A percentile compares a stretch with the other conserved stretches of the same genome.
phyloP scores from a whole-genome alignment of 108 stramenopile species.

The Conticribra guillardii region DNA sequence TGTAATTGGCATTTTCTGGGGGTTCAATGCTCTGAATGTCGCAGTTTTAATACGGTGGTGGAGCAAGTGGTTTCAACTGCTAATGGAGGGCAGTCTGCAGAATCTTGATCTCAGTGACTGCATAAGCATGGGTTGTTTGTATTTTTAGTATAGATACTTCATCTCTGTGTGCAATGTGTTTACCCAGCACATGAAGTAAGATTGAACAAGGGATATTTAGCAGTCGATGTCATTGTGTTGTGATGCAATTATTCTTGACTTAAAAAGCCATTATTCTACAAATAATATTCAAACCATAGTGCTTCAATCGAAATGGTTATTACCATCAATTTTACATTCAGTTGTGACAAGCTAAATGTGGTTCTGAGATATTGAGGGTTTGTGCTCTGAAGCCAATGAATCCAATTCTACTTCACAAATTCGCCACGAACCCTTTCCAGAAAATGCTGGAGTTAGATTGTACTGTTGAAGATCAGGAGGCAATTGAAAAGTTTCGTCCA shows the following conservation, averaged over 20 bases:
- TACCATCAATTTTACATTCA: too few relatives aligned
- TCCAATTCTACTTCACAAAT: constrained; percentile 57
- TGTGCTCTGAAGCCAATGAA: constrained; percentile 35
- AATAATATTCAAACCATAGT: too few relatives aligned
- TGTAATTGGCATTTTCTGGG: constrained; percentile 87
- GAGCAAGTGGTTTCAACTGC: constrained; percentile 54
- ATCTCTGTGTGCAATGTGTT: too few relatives aligned
- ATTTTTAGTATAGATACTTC: too few relatives aligned
- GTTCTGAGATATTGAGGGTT: constrained; percentile 36
- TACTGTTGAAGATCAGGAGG: constrained; percentile 50
- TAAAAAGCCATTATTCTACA: too few relatives aligned
- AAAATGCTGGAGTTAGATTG: constrained; percentile 46
- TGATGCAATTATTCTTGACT: too few relatives aligned
- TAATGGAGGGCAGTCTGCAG: not conserved
- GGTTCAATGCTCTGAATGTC: constrained; percentile 79
- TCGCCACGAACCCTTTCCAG: constrained; percentile 47
- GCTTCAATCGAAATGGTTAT: too few relatives aligned
- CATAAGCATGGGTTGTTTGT: too few relatives aligned
- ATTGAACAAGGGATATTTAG: too few relatives aligned
- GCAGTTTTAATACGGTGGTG: constrained; percentile 84
- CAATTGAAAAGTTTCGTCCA: constrained; percentile 52
- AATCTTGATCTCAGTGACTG: too few relatives aligned
- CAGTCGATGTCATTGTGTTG: too few relatives aligned
- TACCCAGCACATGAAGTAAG: too few relatives aligned
- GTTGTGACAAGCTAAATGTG: constrained; percentile 25